These are phyloP conservation scores for Paraphoma chrysanthemicola DNA, from an alignment of 2,329 filamentous ascomycete species.

Conservation along the genomic window DNA sequence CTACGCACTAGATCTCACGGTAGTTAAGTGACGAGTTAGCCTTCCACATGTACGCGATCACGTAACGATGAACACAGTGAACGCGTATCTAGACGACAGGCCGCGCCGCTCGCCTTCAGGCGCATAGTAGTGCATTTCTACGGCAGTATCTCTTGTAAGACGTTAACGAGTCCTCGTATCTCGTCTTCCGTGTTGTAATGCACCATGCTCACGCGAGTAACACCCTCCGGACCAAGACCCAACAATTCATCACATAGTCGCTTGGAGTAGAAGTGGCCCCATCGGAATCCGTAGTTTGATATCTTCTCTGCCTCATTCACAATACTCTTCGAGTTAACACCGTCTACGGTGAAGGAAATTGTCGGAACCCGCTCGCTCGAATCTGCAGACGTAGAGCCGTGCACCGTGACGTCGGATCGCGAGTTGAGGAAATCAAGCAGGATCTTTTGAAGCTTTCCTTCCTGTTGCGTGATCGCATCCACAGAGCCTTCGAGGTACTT, in stretches of 20 bases:
- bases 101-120: no score
- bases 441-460: slow-evolving; percentile 64
- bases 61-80: no score
- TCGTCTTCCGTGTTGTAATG: slow-evolving; percentile 77
- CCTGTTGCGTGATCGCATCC: slow-evolving; percentile 61
- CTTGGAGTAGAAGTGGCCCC: slow-evolving; percentile 74
- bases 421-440: slow-evolving; percentile 66
- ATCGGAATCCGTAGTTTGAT: slow-evolving; percentile 68
- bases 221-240: slow-evolving; percentile 65
- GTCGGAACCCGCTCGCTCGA: slow-evolving; percentile 65
- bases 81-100: no score
- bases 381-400: slow-evolving; percentile 62
- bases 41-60: no score
- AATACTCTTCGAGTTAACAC: slow-evolving; percentile 62
- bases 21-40: no score
- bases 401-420: slow-evolving; percentile 63
- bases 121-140: background rate
- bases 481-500: slow-evolving; percentile 62
- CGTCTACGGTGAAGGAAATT: slow-evolving; percentile 70
- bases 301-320: slow-evolving; percentile 68
- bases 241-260: slow-evolving; percentile 67
- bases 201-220: slow-evolving; percentile 73
- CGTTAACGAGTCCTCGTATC: slow-evolving; percentile 59
- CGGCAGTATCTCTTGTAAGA: slow-evolving; percentile 60
- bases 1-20: no score